Conservation (phyloP, 805 yeast genomes). For the Teunomyces kruisii region DNA sequence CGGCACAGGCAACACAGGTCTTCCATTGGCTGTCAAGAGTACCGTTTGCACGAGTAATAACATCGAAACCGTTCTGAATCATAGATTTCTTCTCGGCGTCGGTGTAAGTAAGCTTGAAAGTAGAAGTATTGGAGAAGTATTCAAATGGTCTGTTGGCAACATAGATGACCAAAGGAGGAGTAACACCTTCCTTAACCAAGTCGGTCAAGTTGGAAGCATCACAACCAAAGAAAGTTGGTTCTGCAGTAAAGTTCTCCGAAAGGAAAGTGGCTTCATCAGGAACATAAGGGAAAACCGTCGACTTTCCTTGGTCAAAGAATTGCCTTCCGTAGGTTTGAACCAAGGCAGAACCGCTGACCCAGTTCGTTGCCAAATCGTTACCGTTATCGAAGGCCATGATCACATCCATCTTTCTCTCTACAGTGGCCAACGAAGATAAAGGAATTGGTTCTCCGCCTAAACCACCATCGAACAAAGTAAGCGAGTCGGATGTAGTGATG, state of each 20-base stretch:
- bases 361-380: slow-evolving; percentile 24
- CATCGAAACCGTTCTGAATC: slow-evolving; percentile 74
- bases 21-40: slow-evolving; percentile 70
- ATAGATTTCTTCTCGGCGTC: slow-evolving; percentile 56
- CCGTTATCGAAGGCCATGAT: slow-evolving; percentile 39
- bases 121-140: slow-evolving; percentile 68
- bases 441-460: slow-evolving; percentile 38
- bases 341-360: slow-evolving; percentile 38
- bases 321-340: slow-evolving; percentile 35
- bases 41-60: slow-evolving; percentile 61
- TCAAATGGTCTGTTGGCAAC: slow-evolving; percentile 71
- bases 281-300: slow-evolving; percentile 74
- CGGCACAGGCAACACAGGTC: slow-evolving; percentile 80
- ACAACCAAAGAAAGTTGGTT: slow-evolving; percentile 85
- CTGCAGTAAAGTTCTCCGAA: slow-evolving; percentile 58
- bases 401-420: slow-evolving; percentile 35
- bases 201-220: slow-evolving; percentile 60
- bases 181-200: slow-evolving; percentile 35
- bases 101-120: slow-evolving; percentile 63
- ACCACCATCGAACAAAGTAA: slow-evolving; percentile 40
- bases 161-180: slow-evolving; percentile 78
- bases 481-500: slow-evolving; percentile 26
- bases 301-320: slow-evolving; percentile 45
- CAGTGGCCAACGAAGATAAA: slow-evolving; percentile 30
- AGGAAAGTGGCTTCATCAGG: slow-evolving; percentile 67